Evolutionary conservation across 495 filamentous ascomycete species (phyloP), one percentile per base, ranked within the genome.

Genomic region (Aspergillus conjunctus): DNA sequence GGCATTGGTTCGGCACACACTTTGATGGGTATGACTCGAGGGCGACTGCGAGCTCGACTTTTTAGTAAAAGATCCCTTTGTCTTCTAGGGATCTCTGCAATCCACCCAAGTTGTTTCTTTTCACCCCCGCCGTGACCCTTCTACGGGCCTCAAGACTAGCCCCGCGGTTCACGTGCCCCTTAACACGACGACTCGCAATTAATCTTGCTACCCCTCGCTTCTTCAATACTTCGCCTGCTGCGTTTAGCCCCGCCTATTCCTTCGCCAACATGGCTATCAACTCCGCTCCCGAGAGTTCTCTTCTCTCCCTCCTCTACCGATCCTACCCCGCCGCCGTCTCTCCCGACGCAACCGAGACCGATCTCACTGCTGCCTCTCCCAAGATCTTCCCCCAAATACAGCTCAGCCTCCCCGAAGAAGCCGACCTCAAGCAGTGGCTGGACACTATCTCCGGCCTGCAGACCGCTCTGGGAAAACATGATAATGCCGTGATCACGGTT

Each of bases 401-500:
- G 62, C 96, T 93, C 74, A 85, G 84, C 56, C 79, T 84, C 63
- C 77, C 83, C 59, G 93, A 98, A 74, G 85, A 90, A 72, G 85
- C 89, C 26, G 92, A 95, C 73, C 88, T 95, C 71, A 85, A 88
- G 68, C 86, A 93, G 80, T 97, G 92, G 93, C 79, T 96, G 66
- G 84, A 83, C 66, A 88, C 88, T 45, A 85, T 88, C 56, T 79
- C 84, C 45, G 85, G 87, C 58, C 82, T 97, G 66, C 87, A 85
- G 68, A 72, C 82, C 41, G 71, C 81, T 20, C 66, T 80, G 32
- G 77, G 78, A 54, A 85, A 88, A 66, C 77, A 82, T 45, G 81
- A 89, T 26, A 84, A 88, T 70, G 56, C 73, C 9, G 72, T 65
- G 67, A 76, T 69, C 69, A 74, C 66, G 7, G 71, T 22, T 34